Percentiles rank a stretch among this genome's conserved stretches.
phyloP scores from a whole-genome alignment of 805 yeast genomes.

The Kodamaea kakaduensis region DNA sequence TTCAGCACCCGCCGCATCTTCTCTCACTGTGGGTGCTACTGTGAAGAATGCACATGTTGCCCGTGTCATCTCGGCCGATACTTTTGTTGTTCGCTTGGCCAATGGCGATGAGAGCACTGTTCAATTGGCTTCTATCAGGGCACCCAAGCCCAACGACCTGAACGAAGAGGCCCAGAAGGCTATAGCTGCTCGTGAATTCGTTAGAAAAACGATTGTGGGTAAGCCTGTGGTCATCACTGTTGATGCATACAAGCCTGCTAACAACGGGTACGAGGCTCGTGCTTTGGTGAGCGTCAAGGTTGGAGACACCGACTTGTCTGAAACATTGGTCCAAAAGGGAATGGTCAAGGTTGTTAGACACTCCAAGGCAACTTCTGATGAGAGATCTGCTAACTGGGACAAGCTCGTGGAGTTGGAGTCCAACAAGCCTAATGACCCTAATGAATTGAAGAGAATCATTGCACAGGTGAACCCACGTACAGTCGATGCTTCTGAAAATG shows the following conservation, averaged over 20 bases:
- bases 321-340: constrained; percentile 58
- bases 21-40: constrained; percentile 44
- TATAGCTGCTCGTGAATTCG: constrained; percentile 63
- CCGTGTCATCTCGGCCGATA: constrained; percentile 65
- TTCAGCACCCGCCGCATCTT: constrained; percentile 13
- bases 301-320: constrained; percentile 58
- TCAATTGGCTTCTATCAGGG: constrained; percentile 72
- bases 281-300: constrained; percentile 57
- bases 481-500: constrained; percentile 77
- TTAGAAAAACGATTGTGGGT: constrained; percentile 62
- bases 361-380: constrained; percentile 63
- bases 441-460: constrained; percentile 31
- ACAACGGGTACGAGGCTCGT: constrained; percentile 56
- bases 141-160: constrained; percentile 64
- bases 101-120: constrained; percentile 56
- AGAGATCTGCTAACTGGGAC: constrained; percentile 76
- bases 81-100: constrained; percentile 50
- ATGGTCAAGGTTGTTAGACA: constrained; percentile 76
- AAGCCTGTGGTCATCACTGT: constrained; percentile 43
- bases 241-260: constrained; percentile 61
- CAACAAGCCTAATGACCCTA: constrained; percentile 25
- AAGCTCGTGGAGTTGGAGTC: constrained; percentile 64
- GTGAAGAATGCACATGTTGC: constrained; percentile 51
- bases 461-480: constrained; percentile 47
- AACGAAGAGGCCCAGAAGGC: constrained; percentile 46